These are phyloP conservation scores for Ceratobasidium sp. DNA, from an alignment of 1,284 basidiomycete genomes.

Conservation along the genomic window DNA sequence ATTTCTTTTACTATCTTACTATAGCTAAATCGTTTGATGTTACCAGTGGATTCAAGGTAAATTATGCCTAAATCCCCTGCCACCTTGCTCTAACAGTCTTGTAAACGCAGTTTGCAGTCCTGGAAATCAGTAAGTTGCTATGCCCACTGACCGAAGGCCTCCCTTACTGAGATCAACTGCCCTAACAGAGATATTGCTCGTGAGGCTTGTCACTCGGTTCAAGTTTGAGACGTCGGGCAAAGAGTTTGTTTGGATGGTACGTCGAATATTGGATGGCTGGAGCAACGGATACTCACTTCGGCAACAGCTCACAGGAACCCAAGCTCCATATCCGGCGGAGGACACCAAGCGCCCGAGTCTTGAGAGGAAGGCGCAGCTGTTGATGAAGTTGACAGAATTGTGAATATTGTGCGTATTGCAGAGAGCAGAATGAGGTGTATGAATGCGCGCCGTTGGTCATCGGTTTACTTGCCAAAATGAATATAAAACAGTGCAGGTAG, in stretches of 20 bases:
- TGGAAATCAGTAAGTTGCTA: conserved; percentile 13
- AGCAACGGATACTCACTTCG: background rate
- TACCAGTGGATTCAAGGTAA: conserved; percentile 10
- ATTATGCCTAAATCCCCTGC: background rate
- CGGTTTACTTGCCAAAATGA: too few species aligned
- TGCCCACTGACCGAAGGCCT: background rate
- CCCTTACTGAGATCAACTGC: background rate
- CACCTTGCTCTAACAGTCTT: background rate
- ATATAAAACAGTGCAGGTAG: too few species aligned
- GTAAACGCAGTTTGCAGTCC: conserved; percentile 4
- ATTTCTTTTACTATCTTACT: background rate
- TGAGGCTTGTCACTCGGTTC: background rate
- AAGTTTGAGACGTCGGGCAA: conserved; percentile 7
- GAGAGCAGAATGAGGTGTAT: too few species aligned
- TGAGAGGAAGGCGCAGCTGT: conserved; percentile 5
- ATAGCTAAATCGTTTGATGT: background rate
- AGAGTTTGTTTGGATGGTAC: background rate
- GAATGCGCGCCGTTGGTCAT: too few species aligned
- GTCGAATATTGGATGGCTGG: background rate
- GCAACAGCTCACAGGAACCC: background rate
- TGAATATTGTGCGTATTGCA: background rate
- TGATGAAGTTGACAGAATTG: conserved; percentile 5
- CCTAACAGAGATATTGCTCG: conserved; percentile 1
- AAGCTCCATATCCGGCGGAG: conserved; percentile 2
- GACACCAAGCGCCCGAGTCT: background rate